Evolutionary conservation across 768 basidiomycete species (phyloP).

Genomic region (Scleroderma bovista): DNA sequence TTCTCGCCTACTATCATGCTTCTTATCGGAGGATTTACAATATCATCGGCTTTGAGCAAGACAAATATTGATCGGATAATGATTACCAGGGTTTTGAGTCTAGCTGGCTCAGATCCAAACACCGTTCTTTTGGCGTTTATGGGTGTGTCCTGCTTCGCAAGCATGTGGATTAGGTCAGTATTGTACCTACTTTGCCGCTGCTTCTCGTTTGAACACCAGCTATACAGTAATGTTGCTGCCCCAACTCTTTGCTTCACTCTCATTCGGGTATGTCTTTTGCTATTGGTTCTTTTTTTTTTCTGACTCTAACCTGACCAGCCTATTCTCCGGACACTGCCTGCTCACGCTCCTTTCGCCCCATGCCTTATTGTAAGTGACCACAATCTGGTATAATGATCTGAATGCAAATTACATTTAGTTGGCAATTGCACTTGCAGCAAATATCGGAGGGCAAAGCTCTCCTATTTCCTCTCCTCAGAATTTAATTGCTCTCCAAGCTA

Average conservation of each 20-base stretch:
- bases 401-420: slow-evolving; percentile 45
- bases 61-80: slow-evolving; percentile 90
- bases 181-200: neutral
- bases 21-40: slow-evolving; percentile 95
- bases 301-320: slow-evolving; percentile 47
- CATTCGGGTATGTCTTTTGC: slow-evolving; percentile 62
- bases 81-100: slow-evolving; percentile 83
- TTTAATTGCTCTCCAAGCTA: slow-evolving; percentile 81
- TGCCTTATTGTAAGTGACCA: slow-evolving; percentile 76
- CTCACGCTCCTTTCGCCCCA: slow-evolving; percentile 81
- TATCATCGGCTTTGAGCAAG: slow-evolving; percentile 93
- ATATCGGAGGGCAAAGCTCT: slow-evolving; percentile 95
- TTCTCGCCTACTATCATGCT: slow-evolving; percentile 99
- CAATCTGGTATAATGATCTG: neutral
- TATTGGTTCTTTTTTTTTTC: slow-evolving; percentile 3
- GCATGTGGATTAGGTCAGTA: slow-evolving; percentile 95
- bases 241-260: slow-evolving; percentile 96
- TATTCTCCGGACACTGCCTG: slow-evolving; percentile 85
- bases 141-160: slow-evolving; percentile 94
- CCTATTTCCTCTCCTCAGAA: slow-evolving; percentile 99
- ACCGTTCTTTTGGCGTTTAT: slow-evolving; percentile 90
- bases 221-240: slow-evolving; percentile 85
- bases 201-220: slow-evolving; percentile 2
- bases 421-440: slow-evolving; percentile 95
- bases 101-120: slow-evolving; percentile 85